Percentiles rank a stretch among this genome's conserved stretches.
Evolutionary conservation across 2,329 filamentous ascomycete genomes (phyloP).

Genomic region (Chalaropsis ovoidea): DNA sequence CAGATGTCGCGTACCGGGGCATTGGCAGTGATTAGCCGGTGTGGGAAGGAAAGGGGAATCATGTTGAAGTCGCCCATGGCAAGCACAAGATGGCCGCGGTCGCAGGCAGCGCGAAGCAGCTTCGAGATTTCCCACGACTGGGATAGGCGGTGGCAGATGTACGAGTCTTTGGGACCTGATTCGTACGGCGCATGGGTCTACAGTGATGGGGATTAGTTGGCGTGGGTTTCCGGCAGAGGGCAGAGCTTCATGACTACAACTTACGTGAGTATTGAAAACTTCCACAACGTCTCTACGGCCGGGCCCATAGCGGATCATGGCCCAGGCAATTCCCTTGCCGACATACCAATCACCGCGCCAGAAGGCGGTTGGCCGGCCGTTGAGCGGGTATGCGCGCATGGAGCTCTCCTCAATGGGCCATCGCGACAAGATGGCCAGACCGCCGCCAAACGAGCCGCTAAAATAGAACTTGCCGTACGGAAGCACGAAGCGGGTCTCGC

Average conservation of each 20-base stretch:
- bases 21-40: constrained; percentile 70
- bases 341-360: constrained; percentile 94
- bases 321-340: constrained; percentile 84
- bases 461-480: constrained; percentile 91
- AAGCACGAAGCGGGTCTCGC: constrained; percentile 60
- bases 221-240: not conserved
- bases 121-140: constrained; percentile 95
- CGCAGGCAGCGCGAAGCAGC: constrained; percentile 68
- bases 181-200: constrained; percentile 78
- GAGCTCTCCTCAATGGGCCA: constrained; percentile 87
- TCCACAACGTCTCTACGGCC: constrained; percentile 59
- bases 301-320: constrained; percentile 62
- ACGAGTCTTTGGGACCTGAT: constrained; percentile 65
- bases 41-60: constrained; percentile 74
- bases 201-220: not conserved
- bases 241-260: constrained; percentile 27
- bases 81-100: constrained; percentile 72
- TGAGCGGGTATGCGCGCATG: constrained; percentile 82
- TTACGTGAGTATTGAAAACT: constrained; percentile 83
- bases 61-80: constrained; percentile 95
- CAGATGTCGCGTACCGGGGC: constrained; percentile 73
- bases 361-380: constrained; percentile 86
- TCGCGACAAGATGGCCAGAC: constrained; percentile 76
- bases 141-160: constrained; percentile 79
- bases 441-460: constrained; percentile 78